These are phyloP conservation scores for Lactarius sp. DNA, from an alignment of 768 basidiomycete genomes.

Conservation along the genomic window DNA sequence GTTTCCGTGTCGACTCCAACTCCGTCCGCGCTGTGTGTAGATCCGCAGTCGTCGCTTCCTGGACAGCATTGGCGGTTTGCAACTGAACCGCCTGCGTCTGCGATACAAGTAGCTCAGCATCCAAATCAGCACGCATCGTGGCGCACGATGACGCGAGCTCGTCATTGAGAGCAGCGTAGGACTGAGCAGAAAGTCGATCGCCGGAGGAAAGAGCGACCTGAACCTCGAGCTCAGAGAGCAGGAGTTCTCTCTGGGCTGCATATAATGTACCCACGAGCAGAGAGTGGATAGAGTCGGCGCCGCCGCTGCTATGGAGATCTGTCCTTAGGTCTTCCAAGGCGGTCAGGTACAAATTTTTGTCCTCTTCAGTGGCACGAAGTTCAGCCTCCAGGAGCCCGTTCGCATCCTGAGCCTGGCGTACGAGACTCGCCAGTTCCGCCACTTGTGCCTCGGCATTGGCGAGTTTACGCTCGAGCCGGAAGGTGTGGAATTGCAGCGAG, in stretches of 20 bases:
- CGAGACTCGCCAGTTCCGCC: slow-evolving; percentile 54
- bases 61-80: slow-evolving; percentile 37
- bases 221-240: slow-evolving; percentile 14
- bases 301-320: not conserved
- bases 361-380: slow-evolving; percentile 27
- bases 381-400: slow-evolving; percentile 39
- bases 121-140: slow-evolving; percentile 24
- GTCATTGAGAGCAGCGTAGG: slow-evolving; percentile 21
- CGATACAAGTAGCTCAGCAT: slow-evolving; percentile 18
- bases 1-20: slow-evolving; percentile 23
- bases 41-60: slow-evolving; percentile 40
- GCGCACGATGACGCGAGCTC: slow-evolving; percentile 27
- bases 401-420: slow-evolving; percentile 53
- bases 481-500: slow-evolving; percentile 40
- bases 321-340: slow-evolving; percentile 12
- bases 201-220: slow-evolving; percentile 4
- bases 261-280: not conserved
- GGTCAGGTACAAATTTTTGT: slow-evolving; percentile 19
- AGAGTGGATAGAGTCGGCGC: not conserved
- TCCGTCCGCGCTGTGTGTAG: slow-evolving; percentile 33
- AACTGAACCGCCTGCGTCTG: slow-evolving; percentile 36
- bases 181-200: slow-evolving; percentile 3
- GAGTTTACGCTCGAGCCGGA: slow-evolving; percentile 62
- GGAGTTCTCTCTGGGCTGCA: not conserved
- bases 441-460: slow-evolving; percentile 66